Evolutionary conservation across 1,284 basidiomycete genomes (phyloP).

Genomic region (Cryptococcus neoformans): DNA sequence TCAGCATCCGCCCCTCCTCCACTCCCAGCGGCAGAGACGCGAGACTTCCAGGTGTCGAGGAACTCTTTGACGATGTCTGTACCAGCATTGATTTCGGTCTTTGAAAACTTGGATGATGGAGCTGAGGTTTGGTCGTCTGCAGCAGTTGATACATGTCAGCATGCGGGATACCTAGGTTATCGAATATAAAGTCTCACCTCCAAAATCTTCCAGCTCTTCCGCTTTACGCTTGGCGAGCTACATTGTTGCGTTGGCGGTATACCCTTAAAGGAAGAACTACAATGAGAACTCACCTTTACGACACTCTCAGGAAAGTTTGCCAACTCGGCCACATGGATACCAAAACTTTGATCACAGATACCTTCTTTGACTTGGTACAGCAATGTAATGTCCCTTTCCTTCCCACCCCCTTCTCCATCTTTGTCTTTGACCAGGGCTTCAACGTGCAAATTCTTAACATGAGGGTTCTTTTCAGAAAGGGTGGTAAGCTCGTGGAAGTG

Average conservation of each 20-base stretch:
- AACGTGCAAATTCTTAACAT: conserved; percentile 94
- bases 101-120: conserved; percentile 52
- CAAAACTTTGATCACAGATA: conserved; percentile 93
- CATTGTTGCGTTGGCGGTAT: conserved; percentile 1
- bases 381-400: conserved; percentile 84
- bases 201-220: conserved; percentile 93
- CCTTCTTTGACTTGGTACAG: conserved; percentile 95
- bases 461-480: conserved; percentile 75
- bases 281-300: conserved; percentile 64
- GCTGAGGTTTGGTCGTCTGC: conserved; percentile 16
- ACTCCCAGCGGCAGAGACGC: conserved; percentile 42
- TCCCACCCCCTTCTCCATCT: conserved; percentile 52
- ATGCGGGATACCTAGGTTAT: neutral
- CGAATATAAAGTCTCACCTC: conserved; percentile 46
- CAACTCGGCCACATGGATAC: conserved; percentile 95
- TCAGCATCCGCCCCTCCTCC: conserved; percentile 55
- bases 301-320: conserved; percentile 96
- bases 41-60: conserved; percentile 67
- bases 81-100: conserved; percentile 70
- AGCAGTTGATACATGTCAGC: neutral
- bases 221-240: conserved; percentile 93
- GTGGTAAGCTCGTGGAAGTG: conserved; percentile 98
- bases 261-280: neutral
- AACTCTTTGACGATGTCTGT: conserved; percentile 77
- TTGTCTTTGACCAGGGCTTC: conserved; percentile 77